These are phyloP conservation scores for Blastobotrys persicus DNA, from an alignment of 1,139 yeast genomes.

Conservation along the genomic window DNA sequence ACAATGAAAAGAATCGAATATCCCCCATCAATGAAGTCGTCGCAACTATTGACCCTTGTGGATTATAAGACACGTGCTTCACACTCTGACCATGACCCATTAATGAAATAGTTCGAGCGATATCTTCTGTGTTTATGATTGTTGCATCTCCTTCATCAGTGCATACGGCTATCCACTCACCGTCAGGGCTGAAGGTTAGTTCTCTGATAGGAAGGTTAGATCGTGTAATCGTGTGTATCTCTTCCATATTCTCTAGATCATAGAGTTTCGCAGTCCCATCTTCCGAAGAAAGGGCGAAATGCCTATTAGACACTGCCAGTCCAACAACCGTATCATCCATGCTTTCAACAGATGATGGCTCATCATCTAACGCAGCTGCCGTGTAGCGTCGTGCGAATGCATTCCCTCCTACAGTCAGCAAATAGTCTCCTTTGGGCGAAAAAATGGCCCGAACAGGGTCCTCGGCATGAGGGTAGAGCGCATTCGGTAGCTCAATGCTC, in stretches of 20 bases:
- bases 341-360: constrained; percentile 33
- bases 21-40: constrained; percentile 68
- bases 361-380: constrained; percentile 31
- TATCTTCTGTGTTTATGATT: constrained; percentile 51
- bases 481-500: constrained; percentile 18
- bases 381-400: constrained; percentile 37
- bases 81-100: constrained; percentile 48
- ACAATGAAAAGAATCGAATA: constrained; percentile 61
- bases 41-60: constrained; percentile 57
- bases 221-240: constrained; percentile 30
- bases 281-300: constrained; percentile 39
- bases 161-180: constrained; percentile 64
- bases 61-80: constrained; percentile 59
- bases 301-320: constrained; percentile 23
- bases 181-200: constrained; percentile 65
- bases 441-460: constrained; percentile 40
- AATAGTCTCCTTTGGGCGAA: constrained; percentile 34
- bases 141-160: constrained; percentile 72
- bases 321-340: constrained; percentile 9
- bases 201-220: constrained; percentile 66
- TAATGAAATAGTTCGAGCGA: constrained; percentile 34
- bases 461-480: constrained; percentile 35
- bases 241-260: constrained; percentile 29
- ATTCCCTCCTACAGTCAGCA: constrained; percentile 40
- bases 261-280: constrained; percentile 39